These are phyloP conservation scores for Williopsis jadinii DNA, from an alignment of 1,139 yeast genomes.

Conservation along the genomic window DNA sequence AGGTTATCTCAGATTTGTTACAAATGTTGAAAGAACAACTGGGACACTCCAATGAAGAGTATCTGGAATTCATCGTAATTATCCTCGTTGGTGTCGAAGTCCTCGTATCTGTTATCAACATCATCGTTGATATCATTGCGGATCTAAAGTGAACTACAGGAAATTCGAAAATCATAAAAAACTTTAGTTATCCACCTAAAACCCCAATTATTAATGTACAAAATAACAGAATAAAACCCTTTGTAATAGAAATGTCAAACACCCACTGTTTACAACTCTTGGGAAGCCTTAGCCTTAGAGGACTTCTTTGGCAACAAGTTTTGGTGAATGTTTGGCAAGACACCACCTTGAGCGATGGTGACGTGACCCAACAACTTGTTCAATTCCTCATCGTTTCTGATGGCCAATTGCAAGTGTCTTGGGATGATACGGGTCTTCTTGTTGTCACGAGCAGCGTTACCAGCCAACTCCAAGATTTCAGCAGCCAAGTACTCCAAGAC, in stretches of 20 bases:
- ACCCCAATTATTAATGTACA: constrained; percentile 25
- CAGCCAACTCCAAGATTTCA: constrained; percentile 95
- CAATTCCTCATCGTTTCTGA: constrained; percentile 96
- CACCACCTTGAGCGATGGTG: constrained; percentile 98
- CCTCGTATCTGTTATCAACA: constrained; percentile 76
- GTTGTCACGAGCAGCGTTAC: constrained; percentile 98
- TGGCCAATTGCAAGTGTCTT: constrained; percentile 96
- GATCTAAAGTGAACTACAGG: constrained; percentile 12
- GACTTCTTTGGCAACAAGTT: constrained; percentile 95
- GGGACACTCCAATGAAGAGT: constrained; percentile 89
- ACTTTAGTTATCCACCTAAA: constrained; percentile 24
- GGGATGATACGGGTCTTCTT: constrained; percentile 98
- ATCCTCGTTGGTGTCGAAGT: constrained; percentile 92
- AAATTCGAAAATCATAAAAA: constrained; percentile 3
- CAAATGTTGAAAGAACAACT: constrained; percentile 96
- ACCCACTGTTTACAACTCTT: constrained; percentile 60
- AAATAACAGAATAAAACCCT: constrained; percentile 17
- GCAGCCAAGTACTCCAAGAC: constrained; percentile 96
- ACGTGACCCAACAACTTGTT: constrained; percentile 92
- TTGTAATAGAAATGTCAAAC: constrained; percentile 10
- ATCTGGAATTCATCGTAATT: constrained; percentile 85
- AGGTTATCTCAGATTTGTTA: constrained; percentile 84
- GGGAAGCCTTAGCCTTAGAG: constrained; percentile 76
- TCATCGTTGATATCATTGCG: constrained; percentile 36
- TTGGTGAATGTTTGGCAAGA: constrained; percentile 95